Evolutionary conservation across 306 rosid species (phyloP), one percentile per base, ranked within the genome.

Genomic region (Cercis canadensis): DNA sequence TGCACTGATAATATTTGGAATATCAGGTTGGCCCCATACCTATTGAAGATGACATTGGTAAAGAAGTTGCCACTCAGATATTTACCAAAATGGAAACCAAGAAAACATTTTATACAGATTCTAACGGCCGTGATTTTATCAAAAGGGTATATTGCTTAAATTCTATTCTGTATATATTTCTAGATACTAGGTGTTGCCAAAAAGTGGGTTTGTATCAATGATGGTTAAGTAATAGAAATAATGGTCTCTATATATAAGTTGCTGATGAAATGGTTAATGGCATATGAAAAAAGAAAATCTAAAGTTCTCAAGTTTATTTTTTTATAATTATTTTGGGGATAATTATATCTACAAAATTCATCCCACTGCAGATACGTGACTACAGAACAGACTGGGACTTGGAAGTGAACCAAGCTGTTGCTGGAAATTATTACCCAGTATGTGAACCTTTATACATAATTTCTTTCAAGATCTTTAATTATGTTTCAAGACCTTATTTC

Each of bases 1-100:
- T 64, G 43, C 57, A 65, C 71, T 46, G 53, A 21, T 50, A 15
- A 46, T 60, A 70, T 61, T 70, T 75, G 51, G 19, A 67, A 56
- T 64, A 65, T 72, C 81, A 94, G 99, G 95, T 91, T 78, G 99
- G 99, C 60, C 99, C 99, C 19, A 75, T 94, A 84, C 99, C 99
- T 34, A 62, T 89, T 78, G 90, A 86, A 67, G 99, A 94, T 75
- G 96, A 96, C 78, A 70, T 72, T 19, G 97, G 99, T 46, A 94
- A 91, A 85, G 99, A 94, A 75, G 86, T 91, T 70, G 69, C 67
- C 19, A 89, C 97, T 84, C 94, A 73, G 80, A 65, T 94, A 53
- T 72, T 86, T 55, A 86, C 97, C 46, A 32, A 76, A 60, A 62
- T 91, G 87, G 72, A 80, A 69, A 84, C 81, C 81, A 89, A 87